These are phyloP conservation scores for Rhizophora apiculata DNA, from an alignment of 345 rosid species.

Conservation along the genomic window DNA sequence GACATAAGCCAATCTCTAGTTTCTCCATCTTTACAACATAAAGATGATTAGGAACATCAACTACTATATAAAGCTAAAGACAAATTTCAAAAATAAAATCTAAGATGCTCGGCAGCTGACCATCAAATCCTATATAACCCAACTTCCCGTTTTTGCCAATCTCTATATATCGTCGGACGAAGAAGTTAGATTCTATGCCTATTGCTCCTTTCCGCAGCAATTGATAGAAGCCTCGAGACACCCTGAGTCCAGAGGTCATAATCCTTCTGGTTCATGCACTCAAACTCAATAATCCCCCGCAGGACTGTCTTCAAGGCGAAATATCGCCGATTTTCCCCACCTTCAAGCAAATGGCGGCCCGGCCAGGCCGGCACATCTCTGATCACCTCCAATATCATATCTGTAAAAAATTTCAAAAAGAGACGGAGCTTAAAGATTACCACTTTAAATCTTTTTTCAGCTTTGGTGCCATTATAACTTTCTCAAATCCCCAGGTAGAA, in stretches of 20 bases:
- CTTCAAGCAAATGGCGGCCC: conserved; percentile 19
- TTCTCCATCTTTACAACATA: neutral
- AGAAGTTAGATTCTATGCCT: conserved; percentile 30
- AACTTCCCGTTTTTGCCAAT: no score
- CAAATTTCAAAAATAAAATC: neutral
- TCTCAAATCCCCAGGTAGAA: conserved; percentile 87
- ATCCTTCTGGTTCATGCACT: conserved; percentile 59
- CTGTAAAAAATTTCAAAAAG: conserved; percentile 43
- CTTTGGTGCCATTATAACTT: conserved; percentile 40
- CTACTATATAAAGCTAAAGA: neutral
- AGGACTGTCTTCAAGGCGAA: conserved; percentile 15
- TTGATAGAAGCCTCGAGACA: conserved; percentile 70
- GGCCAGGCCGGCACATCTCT: conserved; percentile 61
- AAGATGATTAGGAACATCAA: neutral
- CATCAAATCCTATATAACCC: no score
- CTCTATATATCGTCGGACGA: neutral
- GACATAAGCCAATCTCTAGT: neutral
- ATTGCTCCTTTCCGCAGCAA: conserved; percentile 55
- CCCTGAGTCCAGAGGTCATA: conserved; percentile 95
- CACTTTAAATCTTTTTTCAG: conserved; percentile 27
- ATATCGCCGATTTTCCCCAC: conserved; percentile 16
- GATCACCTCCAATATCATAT: conserved; percentile 71
- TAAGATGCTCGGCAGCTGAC: neutral
- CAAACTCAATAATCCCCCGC: conserved; percentile 12
- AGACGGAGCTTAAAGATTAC: conserved; percentile 13